Evolutionary conservation across 2,329 filamentous ascomycete genomes (phyloP).

Genomic region (Colletotrichum truncatum): DNA sequence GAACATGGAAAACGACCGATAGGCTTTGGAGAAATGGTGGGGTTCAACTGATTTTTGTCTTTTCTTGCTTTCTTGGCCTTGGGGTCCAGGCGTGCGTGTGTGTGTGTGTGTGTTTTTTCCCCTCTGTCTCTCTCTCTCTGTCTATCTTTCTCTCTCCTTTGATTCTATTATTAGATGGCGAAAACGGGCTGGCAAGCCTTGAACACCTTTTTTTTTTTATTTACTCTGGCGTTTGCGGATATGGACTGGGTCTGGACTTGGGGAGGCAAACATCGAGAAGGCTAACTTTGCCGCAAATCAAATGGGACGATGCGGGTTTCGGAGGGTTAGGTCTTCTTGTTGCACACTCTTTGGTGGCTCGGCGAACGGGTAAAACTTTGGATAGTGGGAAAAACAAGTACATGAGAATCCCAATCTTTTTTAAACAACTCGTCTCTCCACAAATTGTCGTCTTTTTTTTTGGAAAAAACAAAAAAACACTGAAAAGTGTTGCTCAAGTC

Average conservation of each 20-base stretch:
- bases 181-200: conserved; percentile 3
- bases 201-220: not conserved
- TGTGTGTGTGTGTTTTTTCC: not conserved
- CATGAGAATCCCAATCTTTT: conserved; percentile 5
- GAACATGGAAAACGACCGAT: conserved; percentile 18
- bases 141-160: not conserved
- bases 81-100: not conserved
- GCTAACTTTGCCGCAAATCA: not conserved
- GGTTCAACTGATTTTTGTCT: conserved; percentile 22
- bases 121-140: no score
- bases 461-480: no score
- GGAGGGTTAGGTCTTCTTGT: not conserved
- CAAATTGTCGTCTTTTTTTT: not conserved
- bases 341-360: conserved; percentile 5
- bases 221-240: conserved; percentile 3
- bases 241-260: not conserved
- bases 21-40: not conserved
- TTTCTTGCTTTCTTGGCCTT: not conserved
- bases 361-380: not conserved
- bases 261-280: not conserved
- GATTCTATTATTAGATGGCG: conserved; percentile 24
- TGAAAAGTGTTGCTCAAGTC: no score
- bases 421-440: not conserved
- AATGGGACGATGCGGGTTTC: not conserved
- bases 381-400: not conserved